Percentiles rank a stretch among this genome's conserved stretches.
phyloP scores from a whole-genome alignment of 1,284 basidiomycete species.

The Microstroma glucosiphilum region DNA sequence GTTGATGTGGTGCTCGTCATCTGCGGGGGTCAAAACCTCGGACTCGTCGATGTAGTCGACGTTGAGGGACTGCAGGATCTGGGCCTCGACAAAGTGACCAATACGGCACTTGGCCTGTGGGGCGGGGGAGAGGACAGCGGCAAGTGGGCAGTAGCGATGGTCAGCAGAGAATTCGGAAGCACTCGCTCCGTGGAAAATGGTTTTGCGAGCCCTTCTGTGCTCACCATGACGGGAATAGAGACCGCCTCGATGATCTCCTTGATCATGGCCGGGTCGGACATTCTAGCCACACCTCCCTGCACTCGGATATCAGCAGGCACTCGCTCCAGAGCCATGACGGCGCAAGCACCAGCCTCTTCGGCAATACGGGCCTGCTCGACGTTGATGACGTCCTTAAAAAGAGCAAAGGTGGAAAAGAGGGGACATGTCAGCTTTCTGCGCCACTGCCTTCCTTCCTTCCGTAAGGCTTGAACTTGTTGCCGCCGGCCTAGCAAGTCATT shows the following conservation, averaged over 20 bases:
- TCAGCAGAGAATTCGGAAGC: not conserved
- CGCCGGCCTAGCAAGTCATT: not conserved
- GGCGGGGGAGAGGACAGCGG: slow-evolving; percentile 27
- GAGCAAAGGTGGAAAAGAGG: slow-evolving; percentile 11
- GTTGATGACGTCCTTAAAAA: slow-evolving; percentile 57
- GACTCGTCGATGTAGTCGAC: slow-evolving; percentile 94
- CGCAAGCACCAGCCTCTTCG: slow-evolving; percentile 93
- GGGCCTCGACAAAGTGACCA: slow-evolving; percentile 70
- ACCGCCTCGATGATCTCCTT: slow-evolving; percentile 75
- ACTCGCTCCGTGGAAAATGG: not conserved
- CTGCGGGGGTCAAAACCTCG: slow-evolving; percentile 92
- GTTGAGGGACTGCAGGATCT: slow-evolving; percentile 89
- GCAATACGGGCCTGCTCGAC: slow-evolving; percentile 86
- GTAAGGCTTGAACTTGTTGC: no score
- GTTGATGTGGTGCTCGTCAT: slow-evolving; percentile 54
- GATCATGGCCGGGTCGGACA: slow-evolving; percentile 82
- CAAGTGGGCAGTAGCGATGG: not conserved
- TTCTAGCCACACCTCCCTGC: slow-evolving; percentile 49
- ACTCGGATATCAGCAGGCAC: slow-evolving; percentile 83
- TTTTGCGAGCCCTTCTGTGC: slow-evolving; percentile 53
- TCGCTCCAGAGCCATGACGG: slow-evolving; percentile 82
- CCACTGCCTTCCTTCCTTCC: slow-evolving; percentile 2
- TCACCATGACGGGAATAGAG: slow-evolving; percentile 26
- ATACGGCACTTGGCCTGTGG: slow-evolving; percentile 86
- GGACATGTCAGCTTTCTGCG: not conserved